Evolutionary conservation across 805 yeast species (phyloP), one percentile per base, ranked within the genome.

Genomic region (Cephaloascus albidus): DNA sequence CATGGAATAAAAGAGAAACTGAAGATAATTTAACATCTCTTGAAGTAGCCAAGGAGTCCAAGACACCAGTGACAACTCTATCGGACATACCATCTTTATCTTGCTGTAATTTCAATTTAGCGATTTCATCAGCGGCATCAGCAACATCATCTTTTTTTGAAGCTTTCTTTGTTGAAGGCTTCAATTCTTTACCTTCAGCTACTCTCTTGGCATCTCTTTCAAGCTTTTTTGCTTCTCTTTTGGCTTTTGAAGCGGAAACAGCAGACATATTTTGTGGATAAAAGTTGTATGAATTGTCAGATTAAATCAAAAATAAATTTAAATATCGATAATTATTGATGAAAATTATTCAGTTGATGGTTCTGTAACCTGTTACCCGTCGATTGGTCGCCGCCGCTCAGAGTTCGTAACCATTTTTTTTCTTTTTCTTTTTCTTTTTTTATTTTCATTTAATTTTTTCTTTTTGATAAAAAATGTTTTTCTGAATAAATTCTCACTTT

Each of bases 51-150:
- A 93, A 71, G 39, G 96, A 85, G 42, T 83, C 89, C 58, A 93
- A 72, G 36, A 93, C 98, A 74, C 98, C 98, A 35, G 98, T 90
- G 51, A 90, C 85, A 49, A 90, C 98, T 72, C 98, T 85, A 64
- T 90, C 98, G 36, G 96, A 86, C 42, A 90, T 57, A 50, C 98
- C 98, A 54, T 88, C 81, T 60, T 85, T 81, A 64, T 90, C 98
- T 59, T 84, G 83, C 68, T 90, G 98, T 58, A 89, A 68, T 65
- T 90, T 90, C 68, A 90, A 73, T 65, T 86, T 81, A 45, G 81
- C 84, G 55, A 93, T 78, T 58, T 78, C 86, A 45, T 81, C 77
- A 38, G 85, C 83, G 37, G 83, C 74, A 38, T 71, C 72, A 38
- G 76, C 81, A 36, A 68, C 79, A 20, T 72, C 85, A 44, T 70